phyloP scores from a whole-genome alignment of 2,329 filamentous ascomycete genomes.

The Colletotrichum sp. region DNA sequence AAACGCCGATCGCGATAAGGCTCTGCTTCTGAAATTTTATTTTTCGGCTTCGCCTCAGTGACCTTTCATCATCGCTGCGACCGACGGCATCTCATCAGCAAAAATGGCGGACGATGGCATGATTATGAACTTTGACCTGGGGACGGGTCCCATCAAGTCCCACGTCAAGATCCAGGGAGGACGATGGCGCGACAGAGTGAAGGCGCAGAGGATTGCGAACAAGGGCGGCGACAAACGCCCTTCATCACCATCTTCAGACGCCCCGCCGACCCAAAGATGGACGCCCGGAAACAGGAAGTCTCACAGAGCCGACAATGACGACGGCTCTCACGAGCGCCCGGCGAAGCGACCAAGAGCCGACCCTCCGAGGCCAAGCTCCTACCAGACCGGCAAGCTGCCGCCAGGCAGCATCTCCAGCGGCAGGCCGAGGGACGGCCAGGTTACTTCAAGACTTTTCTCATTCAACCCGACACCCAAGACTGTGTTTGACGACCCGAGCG shows the following conservation, averaged over 20 bases:
- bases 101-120: constrained; percentile 93
- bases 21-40: constrained; percentile 13
- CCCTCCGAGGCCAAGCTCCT: constrained; percentile 29
- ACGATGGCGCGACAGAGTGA: constrained; percentile 88
- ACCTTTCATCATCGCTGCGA: background rate
- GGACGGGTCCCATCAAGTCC: constrained; percentile 67
- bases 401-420: constrained; percentile 34
- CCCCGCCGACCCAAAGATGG: constrained; percentile 9
- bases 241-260: constrained; percentile 27
- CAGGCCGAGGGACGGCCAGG: constrained; percentile 47
- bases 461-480: constrained; percentile 82
- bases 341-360: constrained; percentile 52
- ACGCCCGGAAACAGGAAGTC: constrained; percentile 13
- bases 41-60: background rate
- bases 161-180: constrained; percentile 81
- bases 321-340: constrained; percentile 35
- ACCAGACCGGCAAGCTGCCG: constrained; percentile 39
- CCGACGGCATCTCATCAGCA: constrained; percentile 10
- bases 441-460: constrained; percentile 92
- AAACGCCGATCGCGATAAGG: constrained; percentile 17
- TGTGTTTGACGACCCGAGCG: constrained; percentile 54
- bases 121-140: constrained; percentile 88
- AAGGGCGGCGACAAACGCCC: constrained; percentile 27
- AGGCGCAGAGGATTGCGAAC: constrained; percentile 70
- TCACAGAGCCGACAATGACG: constrained; percentile 28